Evolutionary conservation across 305 asterid species (phyloP), one percentile per base, ranked within the genome.

Genomic region (Caryopteris hybrid): DNA sequence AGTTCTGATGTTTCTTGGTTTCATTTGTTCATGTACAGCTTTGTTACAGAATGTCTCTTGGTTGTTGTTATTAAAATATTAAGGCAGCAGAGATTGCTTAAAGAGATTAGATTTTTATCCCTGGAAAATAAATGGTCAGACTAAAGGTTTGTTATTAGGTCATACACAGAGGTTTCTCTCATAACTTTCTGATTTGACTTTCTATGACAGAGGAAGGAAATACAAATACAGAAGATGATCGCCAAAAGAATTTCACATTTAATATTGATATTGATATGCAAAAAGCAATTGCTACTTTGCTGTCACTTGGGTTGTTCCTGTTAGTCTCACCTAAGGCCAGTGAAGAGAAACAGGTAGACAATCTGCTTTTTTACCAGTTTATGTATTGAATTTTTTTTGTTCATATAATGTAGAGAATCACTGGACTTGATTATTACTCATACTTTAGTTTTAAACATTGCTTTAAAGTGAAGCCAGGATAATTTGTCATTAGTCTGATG

Each of bases 291-390:
- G 74, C 81, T 31, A 74, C 86, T n/a, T 69, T 83, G 53, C 46
- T 90, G 75, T 79, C 61, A 41, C 53, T 82, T 76, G 91, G 76
- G 61, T 7, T 86, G 74, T 18, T 81, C 27, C 13, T 74, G 23
- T 80, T 84, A 11, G 29, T 86, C 68, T 48, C 91, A 60, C 70
- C 83, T 21, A 58, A 66, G 17, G 61, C 93, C 0, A 76, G 47
- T 33, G 93, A 84, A 55, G 90, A 83, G 78, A 80, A 83, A 73
- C 88, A 90, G 91, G 97, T 88, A 64, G 59, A 58, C 41, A 14
- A 16, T 31, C 22, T 69, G 66, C 62, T 70, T 46, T 14, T 25
- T 36, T 68, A 51, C 51, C 2, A 63, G 53, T 43, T 38, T 21
- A 43, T 36, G 48, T 36, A 31, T 66, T 68, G 9, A 54, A 47